Conservation (phyloP, 2,329 filamentous ascomycete species). For the Magnaporthiopsis poae region DNA sequence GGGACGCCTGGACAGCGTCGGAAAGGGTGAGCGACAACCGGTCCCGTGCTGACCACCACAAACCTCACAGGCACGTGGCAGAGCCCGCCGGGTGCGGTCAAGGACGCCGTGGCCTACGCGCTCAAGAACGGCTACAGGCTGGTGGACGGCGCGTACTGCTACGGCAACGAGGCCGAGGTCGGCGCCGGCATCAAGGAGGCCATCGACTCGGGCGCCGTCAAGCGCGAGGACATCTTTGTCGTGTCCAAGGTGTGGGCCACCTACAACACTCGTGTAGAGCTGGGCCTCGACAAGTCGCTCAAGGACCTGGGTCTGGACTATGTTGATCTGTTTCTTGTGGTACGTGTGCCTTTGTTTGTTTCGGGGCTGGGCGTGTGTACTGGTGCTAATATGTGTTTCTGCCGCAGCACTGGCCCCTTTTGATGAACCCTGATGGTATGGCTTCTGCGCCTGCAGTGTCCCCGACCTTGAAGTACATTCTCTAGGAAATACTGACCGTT, state of each 20-base stretch:
- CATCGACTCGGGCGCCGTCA: slow-evolving; percentile 56
- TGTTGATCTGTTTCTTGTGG: slow-evolving; percentile 67
- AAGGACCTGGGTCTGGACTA: slow-evolving; percentile 68
- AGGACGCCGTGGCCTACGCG: slow-evolving; percentile 47
- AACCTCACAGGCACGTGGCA: slow-evolving; percentile 51
- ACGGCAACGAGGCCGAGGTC: slow-evolving; percentile 75
- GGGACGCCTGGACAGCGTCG: no score
- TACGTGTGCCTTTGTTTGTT: slow-evolving; percentile 19
- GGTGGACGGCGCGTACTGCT: slow-evolving; percentile 66
- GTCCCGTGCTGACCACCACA: not conserved
- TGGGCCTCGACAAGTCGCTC: slow-evolving; percentile 63
- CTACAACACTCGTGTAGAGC: slow-evolving; percentile 60
- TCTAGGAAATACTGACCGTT: not conserved
- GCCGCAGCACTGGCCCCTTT: slow-evolving; percentile 66
- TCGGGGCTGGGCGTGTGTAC: no score
- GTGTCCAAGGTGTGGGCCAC: slow-evolving; percentile 81
- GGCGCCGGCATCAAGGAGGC: slow-evolving; percentile 67
- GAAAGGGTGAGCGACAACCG: not conserved
- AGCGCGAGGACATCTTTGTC: slow-evolving; percentile 72
- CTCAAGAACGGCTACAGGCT: slow-evolving; percentile 48
- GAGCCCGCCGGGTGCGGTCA: slow-evolving; percentile 47
- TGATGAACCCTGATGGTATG: slow-evolving; percentile 65
- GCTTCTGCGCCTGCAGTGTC: not conserved
- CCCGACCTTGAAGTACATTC: no score
- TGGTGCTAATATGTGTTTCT: not conserved